phyloP scores from a whole-genome alignment of 116 monocot genomes.

The Iris pallida region DNA sequence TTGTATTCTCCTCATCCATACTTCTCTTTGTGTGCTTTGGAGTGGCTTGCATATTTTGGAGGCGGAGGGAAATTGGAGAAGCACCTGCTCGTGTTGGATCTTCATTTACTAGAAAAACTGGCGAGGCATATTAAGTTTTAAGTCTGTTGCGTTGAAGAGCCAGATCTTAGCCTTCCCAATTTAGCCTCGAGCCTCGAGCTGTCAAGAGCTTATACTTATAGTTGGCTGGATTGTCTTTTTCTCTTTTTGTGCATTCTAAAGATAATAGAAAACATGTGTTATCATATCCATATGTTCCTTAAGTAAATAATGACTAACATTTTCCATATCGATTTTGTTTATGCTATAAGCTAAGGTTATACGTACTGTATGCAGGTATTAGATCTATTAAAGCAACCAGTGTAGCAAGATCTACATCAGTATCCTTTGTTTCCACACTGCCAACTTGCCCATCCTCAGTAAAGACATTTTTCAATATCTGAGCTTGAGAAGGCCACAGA shows the following conservation, averaged over 20 bases:
- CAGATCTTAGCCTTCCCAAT: not conserved
- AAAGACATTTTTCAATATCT: conserved; percentile 55
- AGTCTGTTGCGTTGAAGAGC: not conserved
- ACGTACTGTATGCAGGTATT: conserved; percentile 32
- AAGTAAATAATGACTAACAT: not conserved
- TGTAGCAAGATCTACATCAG: conserved; percentile 28
- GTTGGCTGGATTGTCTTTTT: not conserved
- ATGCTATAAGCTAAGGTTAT: not conserved
- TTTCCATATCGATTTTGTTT: not conserved
- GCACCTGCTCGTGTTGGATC: conserved; percentile 17
- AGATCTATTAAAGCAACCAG: conserved; percentile 50
- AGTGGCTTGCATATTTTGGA: conserved; percentile 22
- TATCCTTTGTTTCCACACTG: conserved; percentile 49
- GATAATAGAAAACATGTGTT: not conserved
- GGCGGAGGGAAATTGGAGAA: conserved; percentile 13
- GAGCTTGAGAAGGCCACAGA: conserved; percentile 65
- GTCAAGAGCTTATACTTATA: not conserved
- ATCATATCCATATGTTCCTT: not conserved
- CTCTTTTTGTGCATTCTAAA: not conserved
- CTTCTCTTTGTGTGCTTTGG: conserved; percentile 34
- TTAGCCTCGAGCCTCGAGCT: not conserved
- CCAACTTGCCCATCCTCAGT: conserved; percentile 47
- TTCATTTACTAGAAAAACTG: conserved; percentile 45
- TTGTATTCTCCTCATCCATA: conserved; percentile 41
- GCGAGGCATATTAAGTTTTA: conserved; percentile 20